Evolutionary conservation across 2,329 filamentous ascomycete genomes (phyloP), one percentile per base, ranked within the genome.

Genomic region (Pestalotiopsis sp.): DNA sequence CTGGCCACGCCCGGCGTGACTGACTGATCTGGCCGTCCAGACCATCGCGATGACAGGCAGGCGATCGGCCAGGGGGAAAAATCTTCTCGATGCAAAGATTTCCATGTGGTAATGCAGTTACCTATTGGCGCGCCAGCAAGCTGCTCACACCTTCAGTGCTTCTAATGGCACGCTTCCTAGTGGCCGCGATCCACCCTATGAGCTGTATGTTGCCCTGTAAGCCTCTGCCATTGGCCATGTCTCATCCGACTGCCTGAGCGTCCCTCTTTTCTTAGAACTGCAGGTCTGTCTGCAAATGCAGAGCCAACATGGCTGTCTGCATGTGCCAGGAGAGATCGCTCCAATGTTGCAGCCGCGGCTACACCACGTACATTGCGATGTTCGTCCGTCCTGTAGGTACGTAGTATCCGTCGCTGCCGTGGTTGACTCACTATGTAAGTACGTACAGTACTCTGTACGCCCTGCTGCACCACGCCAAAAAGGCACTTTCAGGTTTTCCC

Each of bases 21-120:
- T 20, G n/a, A 27, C 25, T 20, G 59, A 62, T 64, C 41, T 45
- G 36, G 11, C 13, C 27, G 27, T 38, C 60, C 36, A 38, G n/a
- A n/a, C 60, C 23, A 57, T 36, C 23, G 17, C 17, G 63, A 57
- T 65, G 36, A 31, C 63, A 55, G 45, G 45, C 45, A 52, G 45
- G 20, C 49, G 63, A 65, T 65, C 63, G 49, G 52, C 63, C 20
- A 65, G 63, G 63, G 63, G 63, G 57, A 65, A 52, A 65, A 55
- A 17, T 38, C 27, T 36, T n/a, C n/a, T 57, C 31, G 63, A 25
- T 38, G 20, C 41, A 55, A 55, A 9, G 4, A 55, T 65, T 65
- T 65, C 23, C 25, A 57, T 65, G 63, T 57, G 61, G 38, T 41
- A 64, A 11, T 27, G 59, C 59, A n/a, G 13, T 27, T 55, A 55